A percentile compares a stretch with the other conserved stretches of the same genome.
These are phyloP conservation scores for Blastobotrys robertii DNA, from an alignment of 805 yeast species.

Conservation along the genomic window DNA sequence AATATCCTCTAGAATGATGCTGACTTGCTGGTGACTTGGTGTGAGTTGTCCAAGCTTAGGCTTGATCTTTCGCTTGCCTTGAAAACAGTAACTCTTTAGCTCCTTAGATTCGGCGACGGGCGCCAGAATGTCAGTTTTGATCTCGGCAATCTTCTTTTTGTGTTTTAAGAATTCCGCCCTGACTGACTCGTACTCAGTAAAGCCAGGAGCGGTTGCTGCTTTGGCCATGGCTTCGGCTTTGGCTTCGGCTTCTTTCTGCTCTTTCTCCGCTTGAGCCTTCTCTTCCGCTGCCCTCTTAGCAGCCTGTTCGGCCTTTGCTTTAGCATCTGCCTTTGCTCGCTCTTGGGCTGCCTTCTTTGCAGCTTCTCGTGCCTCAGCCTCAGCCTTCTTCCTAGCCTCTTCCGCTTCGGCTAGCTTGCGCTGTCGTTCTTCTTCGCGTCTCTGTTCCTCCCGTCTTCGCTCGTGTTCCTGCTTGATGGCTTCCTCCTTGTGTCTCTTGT, in stretches of 20 bases:
- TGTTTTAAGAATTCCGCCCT: constrained; percentile 22
- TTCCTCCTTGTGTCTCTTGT: constrained; percentile 2
- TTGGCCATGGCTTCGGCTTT: constrained; percentile 8
- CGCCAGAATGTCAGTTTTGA: constrained; percentile 50
- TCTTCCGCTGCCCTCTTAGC: constrained; percentile 15
- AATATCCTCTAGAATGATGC: constrained; percentile 36
- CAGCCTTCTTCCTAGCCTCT: constrained; percentile 8
- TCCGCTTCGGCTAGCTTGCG: constrained; percentile 10
- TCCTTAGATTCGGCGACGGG: constrained; percentile 45
- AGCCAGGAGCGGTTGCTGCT: constrained; percentile 2
- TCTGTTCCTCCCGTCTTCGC: constrained; percentile 8
- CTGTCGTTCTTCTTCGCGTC: constrained; percentile 7
- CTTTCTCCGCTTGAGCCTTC: constrained; percentile 12
- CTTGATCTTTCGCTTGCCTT: constrained; percentile 66
- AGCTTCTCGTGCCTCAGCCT: constrained; percentile 11
- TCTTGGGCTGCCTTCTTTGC: constrained; percentile 13
- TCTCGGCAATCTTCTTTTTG: constrained; percentile 31
- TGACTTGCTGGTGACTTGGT: constrained; percentile 52
- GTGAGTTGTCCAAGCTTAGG: constrained; percentile 91
- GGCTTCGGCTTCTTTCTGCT: constrained; percentile 13
- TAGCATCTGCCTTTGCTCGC: constrained; percentile 22
- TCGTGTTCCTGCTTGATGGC: constrained; percentile 15
- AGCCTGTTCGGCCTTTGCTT: constrained; percentile 20
- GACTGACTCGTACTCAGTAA: constrained; percentile 21
- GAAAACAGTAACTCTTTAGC: constrained; percentile 43